Percentiles rank a stretch among this genome's conserved stretches.
phyloP scores from a whole-genome alignment of 208 protist species.

The Trypanosoma avium region DNA sequence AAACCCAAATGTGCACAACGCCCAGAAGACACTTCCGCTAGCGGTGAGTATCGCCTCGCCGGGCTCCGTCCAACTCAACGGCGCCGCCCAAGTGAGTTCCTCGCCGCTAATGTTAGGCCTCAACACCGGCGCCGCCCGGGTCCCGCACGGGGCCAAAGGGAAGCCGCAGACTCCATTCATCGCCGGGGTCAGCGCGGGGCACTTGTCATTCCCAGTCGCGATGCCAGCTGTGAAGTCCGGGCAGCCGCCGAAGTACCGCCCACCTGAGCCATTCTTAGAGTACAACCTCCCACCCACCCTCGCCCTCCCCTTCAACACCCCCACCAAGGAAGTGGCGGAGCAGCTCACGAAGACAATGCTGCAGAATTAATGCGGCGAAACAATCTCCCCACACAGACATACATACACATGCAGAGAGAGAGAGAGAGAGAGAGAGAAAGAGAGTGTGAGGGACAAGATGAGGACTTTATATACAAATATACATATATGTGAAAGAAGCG shows the following conservation, averaged over 20 bases:
- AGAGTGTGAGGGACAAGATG: too few species aligned
- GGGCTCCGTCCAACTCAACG: constrained; percentile 22
- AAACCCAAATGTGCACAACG: constrained; percentile 88
- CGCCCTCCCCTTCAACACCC: constrained; percentile 65
- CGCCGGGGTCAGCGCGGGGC: constrained; percentile 11
- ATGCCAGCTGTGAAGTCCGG: constrained; percentile 18
- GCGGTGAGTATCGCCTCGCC: constrained; percentile 21
- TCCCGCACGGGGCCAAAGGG: constrained; percentile 25
- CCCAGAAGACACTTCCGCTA: constrained; percentile 74
- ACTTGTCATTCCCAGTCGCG: constrained; percentile 24
- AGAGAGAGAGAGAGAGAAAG: not conserved
- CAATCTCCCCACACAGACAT: too few species aligned
- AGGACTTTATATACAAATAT: too few species aligned
- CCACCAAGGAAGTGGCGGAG: constrained; percentile 44
- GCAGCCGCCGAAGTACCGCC: constrained; percentile 71
- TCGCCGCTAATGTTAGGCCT: constrained; percentile 50
- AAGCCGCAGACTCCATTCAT: constrained; percentile 24
- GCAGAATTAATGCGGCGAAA: constrained; percentile 37
- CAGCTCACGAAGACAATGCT: constrained; percentile 53
- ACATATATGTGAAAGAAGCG: too few species aligned
- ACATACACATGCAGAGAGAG: not conserved
- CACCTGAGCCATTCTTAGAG: constrained; percentile 85
- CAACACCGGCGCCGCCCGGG: constrained; percentile 21
- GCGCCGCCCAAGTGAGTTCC: constrained; percentile 12
- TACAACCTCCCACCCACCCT: constrained; percentile 83